Conservation (phyloP, 1,139 yeast species). For the Suhomyces chickasaworum region DNA sequence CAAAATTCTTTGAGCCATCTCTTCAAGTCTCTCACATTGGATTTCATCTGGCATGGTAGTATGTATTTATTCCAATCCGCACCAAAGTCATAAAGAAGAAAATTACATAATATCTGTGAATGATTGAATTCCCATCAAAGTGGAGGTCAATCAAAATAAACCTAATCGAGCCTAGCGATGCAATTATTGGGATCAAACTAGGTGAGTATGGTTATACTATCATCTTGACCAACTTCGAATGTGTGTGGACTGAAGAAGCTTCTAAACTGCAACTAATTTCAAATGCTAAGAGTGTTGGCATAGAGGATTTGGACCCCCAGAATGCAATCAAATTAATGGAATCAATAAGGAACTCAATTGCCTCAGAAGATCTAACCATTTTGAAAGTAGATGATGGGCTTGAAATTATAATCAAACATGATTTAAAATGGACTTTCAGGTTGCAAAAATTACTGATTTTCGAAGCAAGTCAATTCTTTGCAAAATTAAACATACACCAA, state of each 20-base stretch:
- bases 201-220: constrained; percentile 21
- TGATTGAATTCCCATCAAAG: constrained; percentile 1
- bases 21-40: constrained; percentile 5
- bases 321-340: constrained; percentile 1
- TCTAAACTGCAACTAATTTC: constrained; percentile 18
- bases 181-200: constrained; percentile 3
- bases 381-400: neutral
- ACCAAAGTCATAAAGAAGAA: neutral
- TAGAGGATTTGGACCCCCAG: constrained; percentile 25
- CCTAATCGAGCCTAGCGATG: neutral
- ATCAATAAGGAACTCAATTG: neutral
- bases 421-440: constrained; percentile 28
- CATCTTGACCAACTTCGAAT: constrained; percentile 30
- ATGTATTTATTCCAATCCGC: neutral
- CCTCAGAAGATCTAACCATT: neutral
- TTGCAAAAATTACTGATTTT: constrained; percentile 15
- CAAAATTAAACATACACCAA: constrained; percentile 27
- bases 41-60: neutral
- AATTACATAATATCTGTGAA: neutral
- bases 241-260: constrained; percentile 33
- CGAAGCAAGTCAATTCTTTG: constrained; percentile 21
- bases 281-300: constrained; percentile 27
- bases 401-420: neutral
- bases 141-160: neutral
- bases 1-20: constrained; percentile 10